Conservation (phyloP, 768 basidiomycete genomes). For the Agaricus sinodeliciosus region DNA sequence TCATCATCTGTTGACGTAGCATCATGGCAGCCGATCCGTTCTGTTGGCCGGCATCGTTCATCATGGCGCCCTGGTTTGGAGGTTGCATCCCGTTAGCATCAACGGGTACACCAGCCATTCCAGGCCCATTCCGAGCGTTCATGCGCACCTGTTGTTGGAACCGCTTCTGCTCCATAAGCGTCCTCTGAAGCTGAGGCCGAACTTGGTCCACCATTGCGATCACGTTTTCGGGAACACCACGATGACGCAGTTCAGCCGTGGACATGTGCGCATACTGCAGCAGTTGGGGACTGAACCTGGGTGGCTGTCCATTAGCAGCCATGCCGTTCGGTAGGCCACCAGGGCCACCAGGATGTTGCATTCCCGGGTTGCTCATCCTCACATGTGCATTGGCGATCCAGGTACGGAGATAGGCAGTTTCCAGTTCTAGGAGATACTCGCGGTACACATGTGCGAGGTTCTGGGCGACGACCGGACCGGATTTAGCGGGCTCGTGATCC, state of each 20-base stretch:
- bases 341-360: background rate
- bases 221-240: constrained; percentile 39
- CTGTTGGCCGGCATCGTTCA: constrained; percentile 8
- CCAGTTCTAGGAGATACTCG: constrained; percentile 50
- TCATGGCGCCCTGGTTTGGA: constrained; percentile 6
- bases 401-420: constrained; percentile 43
- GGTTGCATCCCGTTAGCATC: constrained; percentile 11
- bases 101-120: constrained; percentile 7
- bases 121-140: constrained; percentile 11
- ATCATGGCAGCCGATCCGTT: background rate
- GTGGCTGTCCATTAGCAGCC: background rate
- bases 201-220: constrained; percentile 53
- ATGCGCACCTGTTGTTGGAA: constrained; percentile 27
- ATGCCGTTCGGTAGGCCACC: background rate
- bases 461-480: constrained; percentile 55
- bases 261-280: constrained; percentile 39
- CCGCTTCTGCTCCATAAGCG: constrained; percentile 27
- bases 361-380: background rate
- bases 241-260: constrained; percentile 45
- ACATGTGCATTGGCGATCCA: constrained; percentile 23
- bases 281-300: background rate
- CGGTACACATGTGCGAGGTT: constrained; percentile 57
- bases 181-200: constrained; percentile 40
- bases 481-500: constrained; percentile 53
- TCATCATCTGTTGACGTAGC: constrained; percentile 13